Percentiles rank a stretch among this genome's conserved stretches.
Evolutionary conservation across 2,329 filamentous ascomycete species (phyloP).

Genomic region (Colletotrichum chlorophyti): DNA sequence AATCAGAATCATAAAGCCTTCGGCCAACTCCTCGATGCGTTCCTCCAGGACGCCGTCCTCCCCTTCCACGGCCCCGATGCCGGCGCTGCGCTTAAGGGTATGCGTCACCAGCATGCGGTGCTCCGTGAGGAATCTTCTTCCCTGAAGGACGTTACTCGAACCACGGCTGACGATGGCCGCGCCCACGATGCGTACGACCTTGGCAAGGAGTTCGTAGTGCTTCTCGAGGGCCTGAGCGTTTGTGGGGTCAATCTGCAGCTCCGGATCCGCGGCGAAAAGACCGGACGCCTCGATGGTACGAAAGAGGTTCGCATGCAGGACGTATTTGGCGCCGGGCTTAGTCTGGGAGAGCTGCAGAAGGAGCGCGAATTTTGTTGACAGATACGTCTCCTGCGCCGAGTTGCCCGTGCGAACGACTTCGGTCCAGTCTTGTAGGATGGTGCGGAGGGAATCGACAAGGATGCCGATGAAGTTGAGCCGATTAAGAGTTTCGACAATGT

Average conservation of each 20-base stretch:
- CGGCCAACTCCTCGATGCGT: slow-evolving; percentile 78
- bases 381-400: slow-evolving; percentile 56
- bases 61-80: slow-evolving; percentile 66
- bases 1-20: slow-evolving; percentile 85
- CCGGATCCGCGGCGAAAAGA: slow-evolving; percentile 90
- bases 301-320: slow-evolving; percentile 91
- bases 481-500: slow-evolving; percentile 80
- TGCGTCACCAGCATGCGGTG: slow-evolving; percentile 86
- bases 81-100: slow-evolving; percentile 87
- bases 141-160: slow-evolving; percentile 81
- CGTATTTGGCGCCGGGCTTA: slow-evolving; percentile 80
- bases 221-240: slow-evolving; percentile 75
- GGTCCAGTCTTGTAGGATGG: slow-evolving; percentile 76
- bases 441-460: slow-evolving; percentile 85
- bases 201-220: slow-evolving; percentile 84
- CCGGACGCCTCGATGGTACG: slow-evolving; percentile 79
- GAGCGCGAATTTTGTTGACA: slow-evolving; percentile 79
- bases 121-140: slow-evolving; percentile 79
- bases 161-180: slow-evolving; percentile 84
- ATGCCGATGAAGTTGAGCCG: slow-evolving; percentile 91
- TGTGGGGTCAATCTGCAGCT: slow-evolving; percentile 81
- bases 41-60: slow-evolving; percentile 58
- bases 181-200: slow-evolving; percentile 81
- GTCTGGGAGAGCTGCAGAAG: slow-evolving; percentile 86
- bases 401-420: slow-evolving; percentile 56